phyloP scores from a whole-genome alignment of 495 filamentous ascomycete species.

The Pyrenopolyporus hunteri region DNA sequence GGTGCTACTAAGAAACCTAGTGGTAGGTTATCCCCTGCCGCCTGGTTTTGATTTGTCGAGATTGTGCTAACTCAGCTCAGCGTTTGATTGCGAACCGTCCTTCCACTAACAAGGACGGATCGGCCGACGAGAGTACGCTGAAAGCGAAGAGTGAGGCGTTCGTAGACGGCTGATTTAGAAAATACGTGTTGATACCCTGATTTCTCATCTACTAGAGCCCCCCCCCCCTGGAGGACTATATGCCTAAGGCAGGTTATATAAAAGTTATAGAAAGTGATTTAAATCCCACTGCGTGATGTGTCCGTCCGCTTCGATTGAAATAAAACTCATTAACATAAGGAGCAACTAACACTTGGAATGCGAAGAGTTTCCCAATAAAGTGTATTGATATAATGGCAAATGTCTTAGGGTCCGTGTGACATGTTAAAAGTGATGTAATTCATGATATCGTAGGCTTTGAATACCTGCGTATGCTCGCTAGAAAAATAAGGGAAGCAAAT shows the following conservation, averaged over 20 bases:
- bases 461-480: no score
- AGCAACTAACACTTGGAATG: constrained; percentile 42
- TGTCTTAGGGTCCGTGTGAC: neutral
- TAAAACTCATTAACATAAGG: neutral
- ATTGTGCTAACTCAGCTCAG: constrained; percentile 29
- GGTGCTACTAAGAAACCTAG: constrained; percentile 83
- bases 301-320: neutral
- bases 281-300: neutral
- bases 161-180: constrained; percentile 39
- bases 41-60: neutral
- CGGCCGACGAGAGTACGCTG: constrained; percentile 35
- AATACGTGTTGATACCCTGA: constrained; percentile 4
- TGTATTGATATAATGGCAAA: neutral
- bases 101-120: constrained; percentile 40
- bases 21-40: constrained; percentile 64
- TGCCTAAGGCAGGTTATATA: constrained; percentile 3
- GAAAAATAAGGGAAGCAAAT: no score
- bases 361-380: neutral
- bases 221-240: neutral
- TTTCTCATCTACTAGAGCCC: neutral
- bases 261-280: neutral
- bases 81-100: constrained; percentile 52
- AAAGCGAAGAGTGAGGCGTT: constrained; percentile 49
- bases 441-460: no score
- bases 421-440: no score